phyloP scores from a whole-genome alignment of 192 early-diverging fungal genomes.

The Funneliformis mosseae region DNA sequence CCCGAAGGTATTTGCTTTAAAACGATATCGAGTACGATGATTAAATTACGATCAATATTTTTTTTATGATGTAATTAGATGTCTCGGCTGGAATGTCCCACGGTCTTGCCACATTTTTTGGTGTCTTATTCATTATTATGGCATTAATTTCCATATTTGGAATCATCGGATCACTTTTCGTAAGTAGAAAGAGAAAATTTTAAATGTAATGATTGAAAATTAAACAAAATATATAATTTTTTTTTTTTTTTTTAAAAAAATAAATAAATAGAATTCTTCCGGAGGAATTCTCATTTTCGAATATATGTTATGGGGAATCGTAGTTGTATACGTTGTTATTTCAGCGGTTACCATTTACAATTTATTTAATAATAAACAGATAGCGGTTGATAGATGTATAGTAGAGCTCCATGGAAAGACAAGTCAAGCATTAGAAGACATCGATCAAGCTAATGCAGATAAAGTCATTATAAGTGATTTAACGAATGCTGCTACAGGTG shows the following conservation, averaged over 20 bases:
- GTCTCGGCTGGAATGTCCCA: background rate
- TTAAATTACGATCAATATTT: background rate
- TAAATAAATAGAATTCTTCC: background rate
- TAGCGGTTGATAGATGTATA: background rate
- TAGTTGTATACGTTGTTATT: background rate
- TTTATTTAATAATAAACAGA: background rate
- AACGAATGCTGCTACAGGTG: background rate
- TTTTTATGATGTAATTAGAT: background rate
- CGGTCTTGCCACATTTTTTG: background rate
- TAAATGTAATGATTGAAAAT: background rate
- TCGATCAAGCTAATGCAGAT: background rate
- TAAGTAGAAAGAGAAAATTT: background rate
- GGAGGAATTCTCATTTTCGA: background rate
- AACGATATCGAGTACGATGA: too few species aligned
- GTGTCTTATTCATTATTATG: background rate
- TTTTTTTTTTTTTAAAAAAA: background rate
- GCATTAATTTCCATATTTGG: constrained; percentile 2
- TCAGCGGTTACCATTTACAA: background rate
- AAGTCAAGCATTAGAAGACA: background rate
- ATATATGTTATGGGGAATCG: constrained; percentile 1
- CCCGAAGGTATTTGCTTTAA: background rate
- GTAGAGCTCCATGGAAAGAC: background rate
- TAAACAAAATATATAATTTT: background rate
- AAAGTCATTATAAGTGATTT: background rate
- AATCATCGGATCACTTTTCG: constrained; percentile 9